A percentile compares a stretch with the other conserved stretches of the same genome.
Conservation (phyloP, 192 early-diverging fungal species). For the Rhizophlyctis rosea region DNA sequence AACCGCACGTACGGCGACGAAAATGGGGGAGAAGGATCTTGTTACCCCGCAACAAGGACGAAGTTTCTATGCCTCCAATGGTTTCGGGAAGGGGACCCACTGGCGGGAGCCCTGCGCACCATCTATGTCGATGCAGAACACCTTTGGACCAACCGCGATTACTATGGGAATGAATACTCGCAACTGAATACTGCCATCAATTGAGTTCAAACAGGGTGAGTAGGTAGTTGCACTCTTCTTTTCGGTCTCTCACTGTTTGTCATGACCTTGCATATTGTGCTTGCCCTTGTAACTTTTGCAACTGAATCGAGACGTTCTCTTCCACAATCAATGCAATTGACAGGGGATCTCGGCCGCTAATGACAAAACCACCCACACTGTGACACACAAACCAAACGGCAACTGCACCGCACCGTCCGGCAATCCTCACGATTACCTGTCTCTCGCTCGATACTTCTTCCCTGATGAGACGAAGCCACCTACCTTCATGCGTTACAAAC, state of each 20-base stretch:
- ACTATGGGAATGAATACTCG: neutral
- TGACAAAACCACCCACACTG: constrained; percentile 46
- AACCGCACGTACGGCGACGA: no score
- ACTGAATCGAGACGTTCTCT: no score
- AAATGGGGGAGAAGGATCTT: no score
- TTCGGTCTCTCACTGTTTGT: neutral
- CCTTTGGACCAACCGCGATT: constrained; percentile 27
- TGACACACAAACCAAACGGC: constrained; percentile 40
- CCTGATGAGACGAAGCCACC: constrained; percentile 31
- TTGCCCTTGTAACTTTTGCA: no score
- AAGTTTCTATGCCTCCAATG: no score
- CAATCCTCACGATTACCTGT: constrained; percentile 54
- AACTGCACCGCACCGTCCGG: constrained; percentile 36
- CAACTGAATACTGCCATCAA: constrained; percentile 27
- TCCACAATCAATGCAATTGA: constrained; percentile 26
- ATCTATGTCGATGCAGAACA: constrained; percentile 19
- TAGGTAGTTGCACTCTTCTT: neutral
- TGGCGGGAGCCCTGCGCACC: no score
- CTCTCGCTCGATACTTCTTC: constrained; percentile 58
- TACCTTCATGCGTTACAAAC: constrained; percentile 46
- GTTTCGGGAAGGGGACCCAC: no score
- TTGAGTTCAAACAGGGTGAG: constrained; percentile 2
- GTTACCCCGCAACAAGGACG: no score
- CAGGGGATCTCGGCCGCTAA: neutral
- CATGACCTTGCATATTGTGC: neutral